Evolutionary conservation across 2,329 filamentous ascomycete genomes (phyloP), one percentile per base, ranked within the genome.

Genomic region (Exophiala viscosa): DNA sequence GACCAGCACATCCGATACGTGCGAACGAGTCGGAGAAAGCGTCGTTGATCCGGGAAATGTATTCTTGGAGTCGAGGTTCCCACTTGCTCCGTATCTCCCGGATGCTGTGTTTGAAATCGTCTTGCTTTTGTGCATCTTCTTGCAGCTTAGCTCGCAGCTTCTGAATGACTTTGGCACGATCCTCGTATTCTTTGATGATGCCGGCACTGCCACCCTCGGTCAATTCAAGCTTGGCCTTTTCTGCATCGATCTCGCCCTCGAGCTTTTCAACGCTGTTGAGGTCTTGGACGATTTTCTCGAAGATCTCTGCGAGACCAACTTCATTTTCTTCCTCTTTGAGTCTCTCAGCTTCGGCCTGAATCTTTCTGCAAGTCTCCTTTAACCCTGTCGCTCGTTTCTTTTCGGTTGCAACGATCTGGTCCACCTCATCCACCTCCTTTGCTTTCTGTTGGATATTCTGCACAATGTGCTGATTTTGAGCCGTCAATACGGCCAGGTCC

Each of bases 11-110:
- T 60, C 86, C 90, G 66, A 99, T 97, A 67, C 92, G 86, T 64
- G 89, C 83, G 68, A 99, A 97, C 65, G 96, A 97, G 68, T 92
- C 86, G 5, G 87, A 84, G 69, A 99, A 99, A 0, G 91, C 91
- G 44, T 89, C 83, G 66, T 89, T 96, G 71, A 99, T 96, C 65
- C 85, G 84, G 15, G 75, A 74, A 36, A 96, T 80, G 2, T 99
- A 78, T 17, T 75, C 77, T 61, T 97, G 91, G 2, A 99, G 78
- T 62, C 80, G 74, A 1, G 90, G 90, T 69, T 97, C 93, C 88
- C 90, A 99, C 58, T 81, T 76, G 13, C 75, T 74, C 62, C 86
- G 85, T 50, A 95, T 72, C 34, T 83, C 77, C 0, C 74, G 69
- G 56, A 96, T 92, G 42, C 80, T 76, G 10, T 67, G 65, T 13